Evolutionary conservation across 1,139 yeast species (phyloP).

Genomic region (Diutina catenulata): DNA sequence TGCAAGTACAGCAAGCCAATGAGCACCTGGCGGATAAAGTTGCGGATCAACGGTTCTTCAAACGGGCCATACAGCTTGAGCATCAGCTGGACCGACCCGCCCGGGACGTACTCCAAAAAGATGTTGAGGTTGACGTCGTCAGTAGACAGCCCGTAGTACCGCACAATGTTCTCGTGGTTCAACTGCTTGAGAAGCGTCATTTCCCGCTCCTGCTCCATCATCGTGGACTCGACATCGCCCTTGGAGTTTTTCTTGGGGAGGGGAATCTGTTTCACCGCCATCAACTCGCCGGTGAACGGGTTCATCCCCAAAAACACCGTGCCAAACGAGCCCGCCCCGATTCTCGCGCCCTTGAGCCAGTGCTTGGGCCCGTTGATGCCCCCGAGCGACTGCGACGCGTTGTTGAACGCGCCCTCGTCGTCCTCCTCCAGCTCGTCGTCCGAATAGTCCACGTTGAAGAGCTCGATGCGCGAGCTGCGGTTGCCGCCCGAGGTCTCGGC

Average conservation of each 20-base stretch:
- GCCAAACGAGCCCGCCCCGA: constrained; percentile 94
- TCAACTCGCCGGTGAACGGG: constrained; percentile 82
- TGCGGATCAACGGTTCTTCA: constrained; percentile 79
- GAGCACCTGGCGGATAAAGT: constrained; percentile 73
- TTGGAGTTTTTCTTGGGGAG: constrained; percentile 30
- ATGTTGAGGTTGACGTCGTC: constrained; percentile 65
- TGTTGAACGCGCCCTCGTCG: constrained; percentile 21
- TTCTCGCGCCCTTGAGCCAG: constrained; percentile 87
- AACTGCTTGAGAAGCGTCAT: constrained; percentile 67
- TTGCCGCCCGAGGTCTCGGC: constrained; percentile 14
- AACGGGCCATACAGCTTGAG: constrained; percentile 79
- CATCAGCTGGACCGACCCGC: constrained; percentile 90
- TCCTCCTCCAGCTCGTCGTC: constrained; percentile 31
- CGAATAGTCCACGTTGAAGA: constrained; percentile 28
- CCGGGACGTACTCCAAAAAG: constrained; percentile 90
- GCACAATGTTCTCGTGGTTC: constrained; percentile 85
- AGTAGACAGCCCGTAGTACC: constrained; percentile 77
- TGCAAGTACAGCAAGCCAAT: constrained; percentile 77
- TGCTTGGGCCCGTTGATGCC: constrained; percentile 28
- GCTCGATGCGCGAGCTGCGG: constrained; percentile 37
- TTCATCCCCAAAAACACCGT: constrained; percentile 88
- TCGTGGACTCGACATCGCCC: constrained; percentile 35
- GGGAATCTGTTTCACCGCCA: constrained; percentile 94
- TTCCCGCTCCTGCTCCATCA: constrained; percentile 85
- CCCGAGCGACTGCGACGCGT: constrained; percentile 13